phyloP scores from a whole-genome alignment of 495 filamentous ascomycete species.

The Talaromyces liani region DNA sequence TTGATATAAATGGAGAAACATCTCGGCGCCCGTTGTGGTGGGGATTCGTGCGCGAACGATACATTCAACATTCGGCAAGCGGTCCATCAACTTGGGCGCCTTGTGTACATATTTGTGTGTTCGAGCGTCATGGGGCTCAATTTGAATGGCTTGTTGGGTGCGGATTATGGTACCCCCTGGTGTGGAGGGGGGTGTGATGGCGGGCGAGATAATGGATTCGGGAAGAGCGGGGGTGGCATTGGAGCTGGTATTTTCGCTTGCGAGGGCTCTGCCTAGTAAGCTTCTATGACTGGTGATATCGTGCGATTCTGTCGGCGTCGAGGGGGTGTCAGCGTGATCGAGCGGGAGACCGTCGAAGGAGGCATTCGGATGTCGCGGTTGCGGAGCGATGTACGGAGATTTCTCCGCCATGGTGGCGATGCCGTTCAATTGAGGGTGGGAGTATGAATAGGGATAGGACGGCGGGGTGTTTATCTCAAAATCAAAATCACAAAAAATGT shows the following conservation, averaged over 20 bases:
- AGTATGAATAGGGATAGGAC: not conserved
- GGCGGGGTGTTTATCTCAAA: not conserved
- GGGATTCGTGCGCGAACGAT: constrained; percentile 80
- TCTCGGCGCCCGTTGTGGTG: constrained; percentile 82
- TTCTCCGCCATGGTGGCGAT: constrained; percentile 8
- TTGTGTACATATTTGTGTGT: constrained; percentile 40
- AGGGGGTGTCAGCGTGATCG: not conserved
- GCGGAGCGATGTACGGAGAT: constrained; percentile 9
- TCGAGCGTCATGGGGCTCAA: constrained; percentile 12
- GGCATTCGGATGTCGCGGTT: constrained; percentile 5
- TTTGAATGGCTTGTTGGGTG: constrained; percentile 30
- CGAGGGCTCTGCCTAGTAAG: constrained; percentile 2
- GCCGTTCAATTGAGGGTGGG: not conserved
- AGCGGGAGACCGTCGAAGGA: constrained; percentile 3
- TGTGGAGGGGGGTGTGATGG: constrained; percentile 69
- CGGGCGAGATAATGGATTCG: constrained; percentile 58
- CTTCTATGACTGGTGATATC: not conserved
- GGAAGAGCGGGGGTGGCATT: constrained; percentile 34
- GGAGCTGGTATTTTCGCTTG: constrained; percentile 2
- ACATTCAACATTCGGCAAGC: constrained; percentile 69
- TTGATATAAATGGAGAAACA: constrained; percentile 93
- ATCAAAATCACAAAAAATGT: not conserved
- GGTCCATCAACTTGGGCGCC: constrained; percentile 58
- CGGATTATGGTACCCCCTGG: constrained; percentile 58
- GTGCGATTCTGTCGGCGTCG: not conserved